Evolutionary conservation across 306 rosid genomes (phyloP).

Genomic region (Prunus davidiana): DNA sequence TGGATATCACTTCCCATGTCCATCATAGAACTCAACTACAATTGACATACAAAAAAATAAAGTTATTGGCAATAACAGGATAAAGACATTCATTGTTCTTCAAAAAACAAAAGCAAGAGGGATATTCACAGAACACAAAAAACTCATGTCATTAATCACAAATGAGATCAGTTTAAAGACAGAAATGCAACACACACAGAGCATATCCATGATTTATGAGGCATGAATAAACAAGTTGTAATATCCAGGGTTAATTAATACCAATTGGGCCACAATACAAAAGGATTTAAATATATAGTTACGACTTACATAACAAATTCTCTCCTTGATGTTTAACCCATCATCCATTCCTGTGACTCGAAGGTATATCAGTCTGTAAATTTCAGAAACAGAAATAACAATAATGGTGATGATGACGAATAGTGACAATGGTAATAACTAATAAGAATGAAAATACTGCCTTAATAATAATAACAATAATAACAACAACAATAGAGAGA

Average conservation of each 20-base stretch:
- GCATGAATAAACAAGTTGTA: background rate
- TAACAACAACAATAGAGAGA: background rate
- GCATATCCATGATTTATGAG: background rate
- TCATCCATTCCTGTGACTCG: constrained; percentile 94
- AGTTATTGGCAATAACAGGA: background rate
- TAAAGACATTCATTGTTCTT: background rate
- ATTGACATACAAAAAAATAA: constrained; percentile 10
- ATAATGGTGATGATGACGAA: background rate
- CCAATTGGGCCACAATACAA: constrained; percentile 13
- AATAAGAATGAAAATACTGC: background rate
- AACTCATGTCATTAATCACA: background rate
- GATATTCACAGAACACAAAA: background rate
- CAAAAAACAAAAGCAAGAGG: background rate
- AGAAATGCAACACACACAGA: background rate
- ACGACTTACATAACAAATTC: constrained; percentile 78
- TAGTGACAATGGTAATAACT: background rate
- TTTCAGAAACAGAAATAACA: constrained; percentile 5
- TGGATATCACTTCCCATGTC: constrained; percentile 92
- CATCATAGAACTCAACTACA: constrained; percentile 95
- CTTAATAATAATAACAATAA: background rate
- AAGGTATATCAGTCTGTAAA: constrained; percentile 82
- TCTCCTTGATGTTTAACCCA: constrained; percentile 80
- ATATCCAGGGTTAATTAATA: background rate
- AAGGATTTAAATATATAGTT: constrained; percentile 15
- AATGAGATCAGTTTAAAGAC: background rate